Base-by-base conservation (phyloP, 345 rosid species). In the Draba incana region DNA sequence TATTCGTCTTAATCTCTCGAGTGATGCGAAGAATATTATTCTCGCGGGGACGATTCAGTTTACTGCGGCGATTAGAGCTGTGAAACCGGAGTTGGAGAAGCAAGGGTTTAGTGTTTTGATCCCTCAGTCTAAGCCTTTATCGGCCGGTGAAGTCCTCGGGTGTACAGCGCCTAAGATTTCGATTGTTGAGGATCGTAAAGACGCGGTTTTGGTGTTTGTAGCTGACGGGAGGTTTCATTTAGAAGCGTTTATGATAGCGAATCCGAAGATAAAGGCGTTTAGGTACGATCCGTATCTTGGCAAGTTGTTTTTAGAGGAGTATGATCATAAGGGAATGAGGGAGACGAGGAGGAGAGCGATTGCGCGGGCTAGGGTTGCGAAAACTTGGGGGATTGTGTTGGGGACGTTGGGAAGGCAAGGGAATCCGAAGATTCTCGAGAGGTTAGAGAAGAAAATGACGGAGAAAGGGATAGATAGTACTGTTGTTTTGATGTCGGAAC, bases 331-430 rank as follows among this genome's bases (percentile, higher is more conserved):
- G 73, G 99, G 97, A 23, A 91, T 94, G 99, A 87, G 85, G 74
- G 90, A 85, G 70, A 75, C 81, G 2, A 80, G 97, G 70, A 91
- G 69, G 76, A 79, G 77, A 8, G 92, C 92, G 0, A 81, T 91
- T 20, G 46, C 80, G 57, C 74, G 75, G 44, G 92, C 92, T 0
- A 84, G 35, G 62, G 71, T 59, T 10, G 85, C 89, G 0, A 84
- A 57, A 68, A 81, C 65, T 66, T 94, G 96, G 92, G 96, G 97
- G 14, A 77, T 89, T 33, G 90, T 94, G 73, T 76, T 94, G 68
- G 97, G 99, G 62, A 94, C 99, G 8, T 62, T 94, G 50, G 99
- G 99, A 52, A 84, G 97, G 81, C 99, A 91, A 77, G 99, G 99
- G 27, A 94, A 91, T 75, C 92, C 96, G 0, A 82, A 83, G 81